Percentiles rank a stretch among this genome's conserved stretches.
Conservation (phyloP, 139 green algal genomes). For the Tetratostichococcus sp. region DNA sequence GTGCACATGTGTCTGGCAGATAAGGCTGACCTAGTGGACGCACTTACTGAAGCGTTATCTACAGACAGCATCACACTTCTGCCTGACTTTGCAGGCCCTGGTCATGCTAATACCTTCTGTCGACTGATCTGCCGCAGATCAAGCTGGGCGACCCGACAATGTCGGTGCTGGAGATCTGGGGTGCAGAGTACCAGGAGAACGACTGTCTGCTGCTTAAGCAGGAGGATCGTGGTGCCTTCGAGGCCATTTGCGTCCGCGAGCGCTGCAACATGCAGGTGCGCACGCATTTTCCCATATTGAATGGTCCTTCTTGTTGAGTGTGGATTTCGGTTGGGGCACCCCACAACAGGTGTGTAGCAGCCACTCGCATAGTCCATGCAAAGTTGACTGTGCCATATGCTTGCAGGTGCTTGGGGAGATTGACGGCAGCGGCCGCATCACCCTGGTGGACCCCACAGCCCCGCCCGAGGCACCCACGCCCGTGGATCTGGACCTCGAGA, state of each 20-base stretch:
- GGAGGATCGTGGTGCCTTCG: conserved; percentile 64
- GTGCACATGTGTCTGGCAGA: too few species aligned
- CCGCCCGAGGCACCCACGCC: conserved; percentile 44
- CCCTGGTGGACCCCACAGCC: conserved; percentile 73
- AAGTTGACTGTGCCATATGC: too few species aligned
- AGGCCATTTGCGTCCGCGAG: conserved; percentile 88
- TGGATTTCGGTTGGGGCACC: background rate
- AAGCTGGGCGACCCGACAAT: conserved; percentile 93
- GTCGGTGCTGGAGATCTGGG: conserved; percentile 99
- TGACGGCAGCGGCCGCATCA: conserved; percentile 81
- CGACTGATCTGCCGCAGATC: background rate
- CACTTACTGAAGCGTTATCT: too few species aligned
- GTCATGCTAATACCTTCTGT: background rate
- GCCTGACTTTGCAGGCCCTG: too few species aligned
- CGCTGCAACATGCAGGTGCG: conserved; percentile 82
- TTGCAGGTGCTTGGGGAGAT: conserved; percentile 89
- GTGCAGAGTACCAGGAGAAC: conserved; percentile 99
- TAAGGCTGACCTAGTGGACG: too few species aligned
- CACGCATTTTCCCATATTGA: background rate
- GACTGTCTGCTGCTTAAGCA: conserved; percentile 87
- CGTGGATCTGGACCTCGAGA: conserved; percentile 95
- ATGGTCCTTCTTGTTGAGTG: background rate
- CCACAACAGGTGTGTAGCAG: too few species aligned
- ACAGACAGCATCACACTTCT: too few species aligned
- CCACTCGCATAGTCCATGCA: background rate